These are phyloP conservation scores for Umbelopsis sp. DNA, from an alignment of 371 early-diverging fungal species.

Conservation along the genomic window DNA sequence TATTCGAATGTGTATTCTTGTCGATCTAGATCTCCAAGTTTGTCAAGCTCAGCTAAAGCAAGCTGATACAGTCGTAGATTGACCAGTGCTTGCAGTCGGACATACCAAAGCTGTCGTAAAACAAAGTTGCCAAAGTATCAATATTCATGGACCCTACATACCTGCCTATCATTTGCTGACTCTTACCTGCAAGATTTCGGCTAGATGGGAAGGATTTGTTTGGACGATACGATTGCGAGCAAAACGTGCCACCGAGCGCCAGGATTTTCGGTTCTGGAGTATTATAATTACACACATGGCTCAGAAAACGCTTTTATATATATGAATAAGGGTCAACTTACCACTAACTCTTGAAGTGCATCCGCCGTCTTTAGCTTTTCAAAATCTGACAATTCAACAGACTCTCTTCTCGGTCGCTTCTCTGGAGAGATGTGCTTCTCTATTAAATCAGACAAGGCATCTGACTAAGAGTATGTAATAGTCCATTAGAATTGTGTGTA, in stretches of 20 bases:
- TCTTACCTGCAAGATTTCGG: conserved; percentile 36
- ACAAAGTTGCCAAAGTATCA: background rate
- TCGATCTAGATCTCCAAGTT: conserved; percentile 57
- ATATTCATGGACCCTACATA: background rate
- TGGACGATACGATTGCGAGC: conserved; percentile 56
- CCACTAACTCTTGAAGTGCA: conserved; percentile 37
- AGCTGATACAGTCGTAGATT: conserved; percentile 60
- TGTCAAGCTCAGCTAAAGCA: conserved; percentile 65
- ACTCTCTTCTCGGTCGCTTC: conserved; percentile 52
- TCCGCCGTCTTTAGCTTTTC: conserved; percentile 34
- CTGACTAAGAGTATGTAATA: conserved; percentile 37
- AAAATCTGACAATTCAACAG: conserved; percentile 30
- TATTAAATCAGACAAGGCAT: conserved; percentile 57
- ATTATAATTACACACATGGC: background rate
- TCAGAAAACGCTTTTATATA: background rate
- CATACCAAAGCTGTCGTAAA: conserved; percentile 56
- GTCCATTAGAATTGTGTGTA: background rate
- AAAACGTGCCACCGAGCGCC: conserved; percentile 62
- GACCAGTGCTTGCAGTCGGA: conserved; percentile 53
- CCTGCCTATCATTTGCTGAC: background rate
- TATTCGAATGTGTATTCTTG: conserved; percentile 49
- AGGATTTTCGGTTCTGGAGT: conserved; percentile 58
- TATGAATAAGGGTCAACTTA: conserved; percentile 21
- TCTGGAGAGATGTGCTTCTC: conserved; percentile 57
- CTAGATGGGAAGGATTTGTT: conserved; percentile 40